Base-by-base conservation (phyloP, 768 basidiomycete species). In the Suillus alpinus region DNA sequence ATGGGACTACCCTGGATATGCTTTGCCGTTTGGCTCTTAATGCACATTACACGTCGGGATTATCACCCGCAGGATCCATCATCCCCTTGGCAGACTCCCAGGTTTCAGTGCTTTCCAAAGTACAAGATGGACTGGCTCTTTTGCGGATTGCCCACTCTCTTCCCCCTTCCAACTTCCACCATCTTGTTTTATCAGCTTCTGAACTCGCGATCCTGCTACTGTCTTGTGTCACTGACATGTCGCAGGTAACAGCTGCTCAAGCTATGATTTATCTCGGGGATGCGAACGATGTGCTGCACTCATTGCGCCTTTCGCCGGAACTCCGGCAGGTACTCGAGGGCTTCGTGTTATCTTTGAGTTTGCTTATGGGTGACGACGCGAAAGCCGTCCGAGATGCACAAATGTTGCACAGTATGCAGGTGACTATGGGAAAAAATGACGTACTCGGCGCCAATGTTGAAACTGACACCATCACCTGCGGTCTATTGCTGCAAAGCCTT, bases 331-430 rank as follows among this genome's bases (percentile, higher is more conserved):
- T 81, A 34, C 69, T 91, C 29, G 88, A 91, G 63, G 76, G 76
- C 12, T 86, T 87, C 65, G 77, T 78, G 4, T 67, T 89, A 40
- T 83, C 85, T 5, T 71, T 91, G 47, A 83, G 83, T 59, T 76
- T 87, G 61, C 66, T 86, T 34, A 78, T 89, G 36, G 86, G 86
- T 41, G 88, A 90, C 65, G 89, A 91, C 59, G 83, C 82, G 29
- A 89, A 88, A 69, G 81, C 79, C 51, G 81, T 85, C n/a, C 78
- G 83, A 59, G 88, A 91, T 72, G 84, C 86, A 16, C 87, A 90
- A 61, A 80, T 89, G 72, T 83, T 89, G 76, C 88, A 89, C 57
- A 83, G 76, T 23, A 72, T 86, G 41, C 88, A 87, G 60, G 69
- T 86, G 57, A 75, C 80, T 10, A 69, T 86, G 34, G 83, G 83